These are phyloP conservation scores for Aegilops sharonensis DNA, from an alignment of 176 grass and related monocot genomes.

Conservation along the genomic window DNA sequence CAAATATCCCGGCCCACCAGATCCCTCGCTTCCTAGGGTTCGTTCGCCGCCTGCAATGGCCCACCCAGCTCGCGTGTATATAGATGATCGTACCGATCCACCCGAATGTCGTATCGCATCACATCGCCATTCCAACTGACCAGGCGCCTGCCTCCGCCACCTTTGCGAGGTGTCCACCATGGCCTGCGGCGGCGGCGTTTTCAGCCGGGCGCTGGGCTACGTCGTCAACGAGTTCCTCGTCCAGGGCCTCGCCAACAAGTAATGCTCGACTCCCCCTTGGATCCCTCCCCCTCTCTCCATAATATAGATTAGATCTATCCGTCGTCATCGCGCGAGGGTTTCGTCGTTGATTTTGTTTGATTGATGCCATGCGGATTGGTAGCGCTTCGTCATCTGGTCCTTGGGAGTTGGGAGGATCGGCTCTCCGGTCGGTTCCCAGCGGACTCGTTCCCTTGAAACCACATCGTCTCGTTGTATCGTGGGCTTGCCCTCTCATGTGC, in stretches of 20 bases:
- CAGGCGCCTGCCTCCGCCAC: neutral
- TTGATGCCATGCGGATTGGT: neutral
- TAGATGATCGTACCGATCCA: neutral
- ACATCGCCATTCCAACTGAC: neutral
- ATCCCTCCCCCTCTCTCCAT: too few relatives aligned
- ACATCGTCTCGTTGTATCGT: conserved; percentile 49
- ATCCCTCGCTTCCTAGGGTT: conserved; percentile 12
- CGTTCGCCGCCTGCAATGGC: neutral
- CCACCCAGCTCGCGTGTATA: neutral
- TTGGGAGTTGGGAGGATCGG: conserved; percentile 40
- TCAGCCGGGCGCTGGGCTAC: conserved; percentile 61
- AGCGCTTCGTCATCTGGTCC: conserved; percentile 66
- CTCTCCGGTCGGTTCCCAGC: conserved; percentile 30
- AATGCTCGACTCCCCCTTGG: neutral
- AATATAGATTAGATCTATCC: neutral
- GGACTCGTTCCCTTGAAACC: conserved; percentile 76
- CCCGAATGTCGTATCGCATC: neutral
- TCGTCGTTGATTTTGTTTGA: neutral
- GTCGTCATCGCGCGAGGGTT: neutral
- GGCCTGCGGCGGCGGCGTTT: conserved; percentile 45
- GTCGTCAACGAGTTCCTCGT: conserved; percentile 65
- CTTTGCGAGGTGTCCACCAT: conserved; percentile 36
- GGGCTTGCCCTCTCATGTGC: conserved; percentile 12
- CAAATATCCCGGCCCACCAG: neutral
- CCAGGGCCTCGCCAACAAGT: conserved; percentile 76